Evolutionary conservation across 148 eudicot species (phyloP), one percentile per base, ranked within the genome.

Genomic region (Cornus kousa): DNA sequence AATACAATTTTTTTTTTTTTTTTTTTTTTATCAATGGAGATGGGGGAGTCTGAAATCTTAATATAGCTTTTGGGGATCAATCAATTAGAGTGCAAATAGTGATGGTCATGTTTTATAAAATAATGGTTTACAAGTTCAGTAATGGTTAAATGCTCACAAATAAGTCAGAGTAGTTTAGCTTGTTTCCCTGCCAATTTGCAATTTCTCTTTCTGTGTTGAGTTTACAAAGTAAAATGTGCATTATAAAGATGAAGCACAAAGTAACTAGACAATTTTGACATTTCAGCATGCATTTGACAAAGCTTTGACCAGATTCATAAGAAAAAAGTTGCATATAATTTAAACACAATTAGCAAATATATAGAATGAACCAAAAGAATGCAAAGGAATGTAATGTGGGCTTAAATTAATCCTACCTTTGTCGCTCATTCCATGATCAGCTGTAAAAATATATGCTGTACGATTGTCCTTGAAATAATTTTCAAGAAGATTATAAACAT

Each of bases 351-450:
- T n/a, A 13, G 20, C 1, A 13, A 28, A 75, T 37, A 22, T 33
- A 70, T 57, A 35, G 19, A 69, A 24, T 67, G 72, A 55, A 33
- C 35, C 55, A 68, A 77, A 55, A 70, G 35, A 68, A 62, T 62
- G 66, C 66, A 17, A 62, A 62, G 23, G 1, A 50, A 53, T 53
- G 19, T 53, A 53, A 11, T 53, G 19, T 11, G 24, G 46, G 32
- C 32, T 72, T 11, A 20, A 74, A 65, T 46, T 39, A 16, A 35
- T 69, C 48, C 87, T 74, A 96, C 99, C 99, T 88, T 96, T 96
- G 90, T 96, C 99, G 57, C 98, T 96, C 98, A 96, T 96, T 82
- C 99, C 99, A 83, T 96, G 99, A 82, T 96, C 99, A 80, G 99
- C 99, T 67, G 99, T 96, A 85, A 96, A 96, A 65, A 96, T 84